A percentile compares a stretch with the other conserved stretches of the same genome.
These are phyloP conservation scores for Mycena latifolia DNA, from an alignment of 768 basidiomycete genomes.

Conservation along the genomic window DNA sequence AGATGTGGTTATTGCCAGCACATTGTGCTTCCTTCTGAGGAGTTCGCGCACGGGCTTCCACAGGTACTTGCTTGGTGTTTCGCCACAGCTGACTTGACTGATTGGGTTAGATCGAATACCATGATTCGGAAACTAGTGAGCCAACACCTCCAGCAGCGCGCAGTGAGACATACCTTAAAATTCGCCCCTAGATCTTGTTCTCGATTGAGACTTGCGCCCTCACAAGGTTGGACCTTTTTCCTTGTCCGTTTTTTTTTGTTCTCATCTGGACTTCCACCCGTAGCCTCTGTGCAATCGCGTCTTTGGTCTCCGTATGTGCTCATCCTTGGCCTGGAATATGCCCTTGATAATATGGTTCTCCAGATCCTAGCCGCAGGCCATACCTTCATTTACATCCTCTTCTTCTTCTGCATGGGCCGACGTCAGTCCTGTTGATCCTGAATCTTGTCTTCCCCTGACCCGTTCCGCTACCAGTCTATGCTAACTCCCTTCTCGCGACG, in stretches of 20 bases:
- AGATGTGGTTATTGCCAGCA: slow-evolving; percentile 60
- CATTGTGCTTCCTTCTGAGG: slow-evolving; percentile 56
- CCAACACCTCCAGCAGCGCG: neutral
- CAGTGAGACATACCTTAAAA: neutral
- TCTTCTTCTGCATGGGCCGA: slow-evolving; percentile 71
- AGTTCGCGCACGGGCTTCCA: slow-evolving; percentile 63
- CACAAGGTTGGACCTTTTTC: slow-evolving; percentile 47
- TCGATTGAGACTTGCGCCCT: slow-evolving; percentile 57
- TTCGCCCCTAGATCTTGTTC: slow-evolving; percentile 54
- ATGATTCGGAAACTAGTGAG: slow-evolving; percentile 60
- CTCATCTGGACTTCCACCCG: no score
- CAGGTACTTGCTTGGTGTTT: slow-evolving; percentile 42
- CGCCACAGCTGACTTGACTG: neutral
- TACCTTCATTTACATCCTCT: slow-evolving; percentile 69
- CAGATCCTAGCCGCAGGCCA: slow-evolving; percentile 61
- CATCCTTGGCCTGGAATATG: neutral
- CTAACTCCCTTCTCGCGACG: slow-evolving; percentile 71
- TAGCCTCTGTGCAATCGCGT: slow-evolving; percentile 67
- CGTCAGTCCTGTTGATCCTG: slow-evolving; percentile 51
- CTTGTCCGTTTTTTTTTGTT: neutral
- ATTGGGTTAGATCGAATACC: slow-evolving; percentile 55
- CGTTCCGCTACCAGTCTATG: slow-evolving; percentile 59
- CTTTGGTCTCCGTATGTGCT: slow-evolving; percentile 59
- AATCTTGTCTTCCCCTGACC: slow-evolving; percentile 5
- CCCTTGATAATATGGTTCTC: slow-evolving; percentile 14